Evolutionary conservation across 768 basidiomycete species (phyloP), one percentile per base, ranked within the genome.

Genomic region (Lactarius pseudohatsudake): DNA sequence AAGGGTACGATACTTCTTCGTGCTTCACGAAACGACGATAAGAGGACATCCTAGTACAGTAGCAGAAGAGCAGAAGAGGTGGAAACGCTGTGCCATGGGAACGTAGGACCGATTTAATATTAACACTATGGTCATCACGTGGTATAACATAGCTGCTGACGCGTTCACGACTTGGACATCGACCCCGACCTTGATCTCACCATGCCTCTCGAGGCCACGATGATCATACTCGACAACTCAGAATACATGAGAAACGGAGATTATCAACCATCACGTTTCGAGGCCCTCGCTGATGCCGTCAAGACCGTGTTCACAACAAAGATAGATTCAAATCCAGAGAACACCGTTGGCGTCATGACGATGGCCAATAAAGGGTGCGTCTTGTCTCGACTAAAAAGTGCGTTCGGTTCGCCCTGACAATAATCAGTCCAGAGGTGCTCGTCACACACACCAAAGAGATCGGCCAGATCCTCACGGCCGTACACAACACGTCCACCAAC

Each of bases 191-290:
- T 65, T 50, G 40, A 32, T 11, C 45, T 71, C 81, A 86, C 75
- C 65, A 97, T 97, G 94, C 92, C 94, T 72, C 85, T 97, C 74
- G 96, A 99, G 86, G 96, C 96, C 47, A 96, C 95, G 28, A 95
- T 99, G 88, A 87, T 98, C 80, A 82, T 99, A 16, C 88, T 98
- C 68, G 97, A 99, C 85, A 98, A 98, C 76, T 97, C 94, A 2
- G 94, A 96, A 78, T 96, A 90, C 78, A 97, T 97, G 90, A 87
- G 95, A 64, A 96, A 97, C 74, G 94, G 94, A 13, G 94, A 96
- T 78, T 96, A 94, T 76, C 79, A 81, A 62, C 94, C 94, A 57
- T 88, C 89, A 41, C 86, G 96, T 68, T 94, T 94, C 74, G 88
- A 90, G 38, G 94, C 96, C 1, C 97, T 98, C 78, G 79, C 89